phyloP scores from a whole-genome alignment of 2,329 filamentous ascomycete species.

The Xylaria hypoxylon region DNA sequence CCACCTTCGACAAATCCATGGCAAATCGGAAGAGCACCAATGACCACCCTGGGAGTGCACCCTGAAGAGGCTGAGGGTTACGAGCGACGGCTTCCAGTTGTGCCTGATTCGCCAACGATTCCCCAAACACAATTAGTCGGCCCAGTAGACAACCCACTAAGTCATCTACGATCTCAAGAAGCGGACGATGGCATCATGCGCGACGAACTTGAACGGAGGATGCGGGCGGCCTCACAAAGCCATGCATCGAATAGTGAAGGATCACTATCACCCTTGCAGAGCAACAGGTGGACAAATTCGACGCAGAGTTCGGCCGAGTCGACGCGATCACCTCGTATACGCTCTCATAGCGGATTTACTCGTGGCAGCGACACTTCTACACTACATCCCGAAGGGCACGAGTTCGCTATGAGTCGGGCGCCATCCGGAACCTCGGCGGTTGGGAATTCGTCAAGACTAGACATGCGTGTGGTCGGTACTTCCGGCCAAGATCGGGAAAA shows the following conservation, averaged over 20 bases:
- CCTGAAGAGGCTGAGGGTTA: slow-evolving; percentile 40
- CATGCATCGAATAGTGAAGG: slow-evolving; percentile 44
- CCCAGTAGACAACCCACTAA: slow-evolving; percentile 36
- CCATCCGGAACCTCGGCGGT: slow-evolving; percentile 40
- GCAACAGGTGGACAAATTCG: slow-evolving; percentile 49
- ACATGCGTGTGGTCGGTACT: slow-evolving; percentile 38
- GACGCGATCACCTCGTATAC: slow-evolving; percentile 29
- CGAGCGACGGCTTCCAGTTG: slow-evolving; percentile 43
- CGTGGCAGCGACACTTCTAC: slow-evolving; percentile 36
- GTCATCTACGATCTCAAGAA: slow-evolving; percentile 33
- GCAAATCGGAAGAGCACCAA: slow-evolving; percentile 52
- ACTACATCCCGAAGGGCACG: slow-evolving; percentile 35
- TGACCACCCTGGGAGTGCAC: slow-evolving; percentile 35
- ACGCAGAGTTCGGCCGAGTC: slow-evolving; percentile 47
- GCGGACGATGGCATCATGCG: slow-evolving; percentile 31
- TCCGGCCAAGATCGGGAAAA: slow-evolving; percentile 34
- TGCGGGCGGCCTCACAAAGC: slow-evolving; percentile 46
- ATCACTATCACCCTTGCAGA: slow-evolving; percentile 46
- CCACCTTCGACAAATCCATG: slow-evolving; percentile 59
- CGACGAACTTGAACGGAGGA: slow-evolving; percentile 44
- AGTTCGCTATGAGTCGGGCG: slow-evolving; percentile 34
- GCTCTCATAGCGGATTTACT: slow-evolving; percentile 41
- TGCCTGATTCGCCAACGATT: slow-evolving; percentile 50
- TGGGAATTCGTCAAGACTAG: slow-evolving; percentile 41
- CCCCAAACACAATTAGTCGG: slow-evolving; percentile 45